These are phyloP conservation scores for Drechslera avenae DNA, from an alignment of 2,329 filamentous ascomycete species.

Conservation along the genomic window DNA sequence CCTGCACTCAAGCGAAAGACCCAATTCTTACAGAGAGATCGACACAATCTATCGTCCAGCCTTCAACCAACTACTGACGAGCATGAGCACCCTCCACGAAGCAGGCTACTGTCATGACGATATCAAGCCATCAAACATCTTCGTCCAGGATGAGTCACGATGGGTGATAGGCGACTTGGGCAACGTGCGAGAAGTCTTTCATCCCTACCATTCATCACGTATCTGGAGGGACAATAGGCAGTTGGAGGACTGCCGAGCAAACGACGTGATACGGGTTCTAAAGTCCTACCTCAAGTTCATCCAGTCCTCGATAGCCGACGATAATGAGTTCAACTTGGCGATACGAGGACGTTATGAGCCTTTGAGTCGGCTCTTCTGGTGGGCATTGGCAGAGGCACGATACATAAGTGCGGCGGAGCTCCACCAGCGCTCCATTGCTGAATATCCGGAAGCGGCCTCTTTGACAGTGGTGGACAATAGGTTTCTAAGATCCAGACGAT, in stretches of 20 bases:
- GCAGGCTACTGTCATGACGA: conserved; percentile 47
- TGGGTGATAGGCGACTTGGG: conserved; percentile 47
- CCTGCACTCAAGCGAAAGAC: background rate
- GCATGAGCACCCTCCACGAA: conserved; percentile 33
- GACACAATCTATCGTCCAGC: conserved; percentile 37
- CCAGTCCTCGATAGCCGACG: conserved; percentile 13
- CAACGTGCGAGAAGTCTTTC: conserved; percentile 37
- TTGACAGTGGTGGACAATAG: background rate
- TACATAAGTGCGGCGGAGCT: conserved; percentile 19
- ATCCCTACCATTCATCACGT: conserved; percentile 35
- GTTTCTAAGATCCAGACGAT: background rate
- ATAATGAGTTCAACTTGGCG: conserved; percentile 26
- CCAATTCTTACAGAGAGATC: conserved; percentile 16
- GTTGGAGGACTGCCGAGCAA: conserved; percentile 31
- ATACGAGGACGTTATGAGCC: conserved; percentile 26
- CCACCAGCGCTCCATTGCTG: conserved; percentile 11
- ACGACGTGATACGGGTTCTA: conserved; percentile 39
- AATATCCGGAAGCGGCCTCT: conserved; percentile 9
- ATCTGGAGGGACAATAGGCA: conserved; percentile 34
- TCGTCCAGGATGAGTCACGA: conserved; percentile 24
- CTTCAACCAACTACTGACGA: conserved; percentile 33
- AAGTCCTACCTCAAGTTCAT: conserved; percentile 38
- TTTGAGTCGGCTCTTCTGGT: conserved; percentile 39
- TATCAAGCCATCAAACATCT: conserved; percentile 45
- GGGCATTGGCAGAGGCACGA: conserved; percentile 7